Percentiles rank a stretch among this genome's conserved stretches.
phyloP scores from a whole-genome alignment of 169 alveolate genomes.

The Plasmodium vivax region DNA sequence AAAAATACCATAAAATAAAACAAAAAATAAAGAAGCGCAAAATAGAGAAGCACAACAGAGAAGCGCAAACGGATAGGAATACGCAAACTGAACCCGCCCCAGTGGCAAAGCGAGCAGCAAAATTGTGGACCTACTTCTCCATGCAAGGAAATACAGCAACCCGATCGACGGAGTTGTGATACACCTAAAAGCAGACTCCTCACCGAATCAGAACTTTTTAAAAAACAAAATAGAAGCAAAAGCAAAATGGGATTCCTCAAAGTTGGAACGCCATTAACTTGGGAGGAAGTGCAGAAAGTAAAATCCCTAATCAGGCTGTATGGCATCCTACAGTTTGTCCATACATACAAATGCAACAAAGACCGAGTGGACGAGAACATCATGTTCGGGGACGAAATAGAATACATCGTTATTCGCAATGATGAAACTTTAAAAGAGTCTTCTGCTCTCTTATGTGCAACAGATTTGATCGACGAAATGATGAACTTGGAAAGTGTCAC shows the following conservation, averaged over 20 bases:
- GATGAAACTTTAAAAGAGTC: conserved; percentile 63
- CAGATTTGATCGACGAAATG: conserved; percentile 76
- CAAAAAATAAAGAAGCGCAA: neutral
- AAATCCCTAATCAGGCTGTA: conserved; percentile 51
- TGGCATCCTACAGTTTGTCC: conserved; percentile 79
- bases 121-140: neutral
- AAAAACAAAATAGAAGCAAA: neutral
- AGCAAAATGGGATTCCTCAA: conserved; percentile 55
- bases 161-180: neutral
- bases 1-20: neutral
- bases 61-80: neutral
- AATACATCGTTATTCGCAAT: conserved; percentile 70
- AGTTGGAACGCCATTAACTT: conserved; percentile 74
- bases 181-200: neutral
- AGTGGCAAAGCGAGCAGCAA: neutral
- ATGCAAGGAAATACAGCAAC: neutral
- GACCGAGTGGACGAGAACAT: conserved; percentile 75
- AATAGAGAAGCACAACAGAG: neutral
- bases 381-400: conserved; percentile 82
- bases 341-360: conserved; percentile 69
- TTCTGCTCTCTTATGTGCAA: conserved; percentile 77
- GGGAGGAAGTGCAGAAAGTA: conserved; percentile 67
- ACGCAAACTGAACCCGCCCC: neutral
- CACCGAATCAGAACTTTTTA: neutral
- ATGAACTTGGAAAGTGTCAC: conserved; percentile 46